phyloP scores from a whole-genome alignment of 768 basidiomycete genomes.

The Leccinum sublutescens region DNA sequence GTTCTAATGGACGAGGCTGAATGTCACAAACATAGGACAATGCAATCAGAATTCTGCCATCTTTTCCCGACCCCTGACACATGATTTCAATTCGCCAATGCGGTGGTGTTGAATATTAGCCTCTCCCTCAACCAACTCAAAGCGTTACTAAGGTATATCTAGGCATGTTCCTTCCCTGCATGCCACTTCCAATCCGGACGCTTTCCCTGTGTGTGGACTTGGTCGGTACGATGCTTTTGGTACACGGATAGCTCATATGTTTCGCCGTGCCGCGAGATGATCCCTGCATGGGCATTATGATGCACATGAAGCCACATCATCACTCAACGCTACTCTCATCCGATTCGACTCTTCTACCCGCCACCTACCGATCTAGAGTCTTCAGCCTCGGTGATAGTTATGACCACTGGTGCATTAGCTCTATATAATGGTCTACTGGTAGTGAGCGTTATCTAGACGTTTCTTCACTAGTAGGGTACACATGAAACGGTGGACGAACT shows the following conservation, averaged over 20 bases:
- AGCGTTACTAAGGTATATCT: slow-evolving; percentile 11
- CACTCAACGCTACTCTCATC: background rate
- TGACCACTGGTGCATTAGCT: background rate
- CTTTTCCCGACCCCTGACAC: slow-evolving; percentile 23
- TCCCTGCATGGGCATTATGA: background rate
- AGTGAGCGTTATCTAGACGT: background rate
- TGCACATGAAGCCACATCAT: background rate
- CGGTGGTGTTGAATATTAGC: slow-evolving; percentile 23
- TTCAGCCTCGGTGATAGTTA: background rate
- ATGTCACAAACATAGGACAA: slow-evolving; percentile 3
- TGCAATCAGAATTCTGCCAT: slow-evolving; percentile 1
- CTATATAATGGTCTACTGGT: background rate
- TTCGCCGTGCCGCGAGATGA: background rate
- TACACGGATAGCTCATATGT: background rate
- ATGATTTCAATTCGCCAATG: slow-evolving; percentile 18
- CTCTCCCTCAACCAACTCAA: slow-evolving; percentile 20
- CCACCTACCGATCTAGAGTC: background rate
- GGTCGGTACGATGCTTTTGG: background rate
- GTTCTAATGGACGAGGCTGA: slow-evolving; percentile 4
- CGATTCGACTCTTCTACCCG: background rate
- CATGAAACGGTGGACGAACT: background rate
- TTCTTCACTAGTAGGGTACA: background rate
- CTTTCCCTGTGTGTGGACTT: background rate
- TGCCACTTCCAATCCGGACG: background rate
- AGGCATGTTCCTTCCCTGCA: background rate